phyloP scores from a whole-genome alignment of 2,329 filamentous ascomycete genomes.

The Dryadomyces sulphureus region DNA sequence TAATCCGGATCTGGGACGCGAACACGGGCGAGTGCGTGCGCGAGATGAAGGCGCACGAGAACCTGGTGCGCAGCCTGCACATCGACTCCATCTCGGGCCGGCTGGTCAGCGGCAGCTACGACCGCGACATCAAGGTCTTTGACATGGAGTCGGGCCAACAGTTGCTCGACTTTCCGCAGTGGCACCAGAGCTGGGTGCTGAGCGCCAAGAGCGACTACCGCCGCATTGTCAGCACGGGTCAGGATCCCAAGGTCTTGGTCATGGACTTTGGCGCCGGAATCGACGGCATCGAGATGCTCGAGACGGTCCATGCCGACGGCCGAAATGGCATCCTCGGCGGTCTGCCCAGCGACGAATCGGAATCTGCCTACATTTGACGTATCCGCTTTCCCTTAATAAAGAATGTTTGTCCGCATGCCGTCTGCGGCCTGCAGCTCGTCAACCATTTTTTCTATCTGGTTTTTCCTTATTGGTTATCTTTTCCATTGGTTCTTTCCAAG shows the following conservation, averaged over 20 bases:
- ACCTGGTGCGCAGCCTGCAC: constrained; percentile 78
- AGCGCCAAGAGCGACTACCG: constrained; percentile 93
- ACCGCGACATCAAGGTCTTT: constrained; percentile 90
- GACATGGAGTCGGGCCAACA: constrained; percentile 68
- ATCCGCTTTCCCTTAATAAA: too few species aligned
- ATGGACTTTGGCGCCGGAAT: constrained; percentile 72
- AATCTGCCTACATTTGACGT: too few species aligned
- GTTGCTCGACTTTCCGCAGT: constrained; percentile 76
- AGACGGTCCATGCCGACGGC: constrained; percentile 15
- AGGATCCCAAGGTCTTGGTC: constrained; percentile 82
- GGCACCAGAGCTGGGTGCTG: constrained; percentile 94
- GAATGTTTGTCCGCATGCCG: too few species aligned
- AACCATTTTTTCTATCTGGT: too few species aligned
- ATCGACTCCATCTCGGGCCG: constrained; percentile 77
- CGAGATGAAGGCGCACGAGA: constrained; percentile 68
- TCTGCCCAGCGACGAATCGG: too few species aligned
- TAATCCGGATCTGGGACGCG: constrained; percentile 92
- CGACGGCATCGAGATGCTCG: constrained; percentile 41
- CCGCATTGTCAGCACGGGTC: constrained; percentile 84
- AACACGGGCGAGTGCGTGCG: constrained; percentile 73
- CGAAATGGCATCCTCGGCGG: not conserved
- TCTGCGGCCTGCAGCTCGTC: too few species aligned
- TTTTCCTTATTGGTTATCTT: not conserved
- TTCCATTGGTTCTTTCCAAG: too few species aligned
- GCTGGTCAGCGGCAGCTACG: constrained; percentile 84